Percentiles rank a stretch among this genome's conserved stretches.
Conservation (phyloP, 1,284 basidiomycete species). For the Cryptococcus maquisensis region DNA sequence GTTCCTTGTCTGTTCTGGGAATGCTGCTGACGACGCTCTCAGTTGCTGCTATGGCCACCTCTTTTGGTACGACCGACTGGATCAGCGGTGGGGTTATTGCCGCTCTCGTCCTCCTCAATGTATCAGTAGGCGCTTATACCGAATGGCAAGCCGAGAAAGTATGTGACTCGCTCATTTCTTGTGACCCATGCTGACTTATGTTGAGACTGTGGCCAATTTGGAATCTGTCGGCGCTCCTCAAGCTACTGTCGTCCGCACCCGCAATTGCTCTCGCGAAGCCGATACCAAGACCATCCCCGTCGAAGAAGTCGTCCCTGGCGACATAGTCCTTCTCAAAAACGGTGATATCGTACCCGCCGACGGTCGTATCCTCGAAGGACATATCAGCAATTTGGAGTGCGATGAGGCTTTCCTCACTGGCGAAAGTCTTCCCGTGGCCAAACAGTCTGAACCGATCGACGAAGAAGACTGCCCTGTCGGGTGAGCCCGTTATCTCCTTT, state of each 20-base stretch:
- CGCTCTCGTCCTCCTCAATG: constrained; percentile 59
- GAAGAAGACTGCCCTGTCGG: constrained; percentile 54
- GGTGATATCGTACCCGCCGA: constrained; percentile 63
- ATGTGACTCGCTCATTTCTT: neutral
- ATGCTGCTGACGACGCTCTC: constrained; percentile 35
- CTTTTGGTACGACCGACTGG: constrained; percentile 61
- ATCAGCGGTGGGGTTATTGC: constrained; percentile 64
- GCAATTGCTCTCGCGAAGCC: constrained; percentile 14
- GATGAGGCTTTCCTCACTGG: constrained; percentile 69
- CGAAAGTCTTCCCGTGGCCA: constrained; percentile 60
- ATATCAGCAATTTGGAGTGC: constrained; percentile 54
- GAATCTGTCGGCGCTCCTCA: constrained; percentile 56
- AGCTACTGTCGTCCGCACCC: constrained; percentile 57
- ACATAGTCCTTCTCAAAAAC: constrained; percentile 57
- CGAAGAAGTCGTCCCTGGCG: constrained; percentile 61
- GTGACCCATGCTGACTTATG: neutral
- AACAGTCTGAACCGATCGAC: constrained; percentile 52
- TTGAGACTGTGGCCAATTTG: constrained; percentile 48
- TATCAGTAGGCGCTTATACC: constrained; percentile 48
- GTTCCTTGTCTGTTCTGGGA: constrained; percentile 15
- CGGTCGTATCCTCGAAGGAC: constrained; percentile 51
- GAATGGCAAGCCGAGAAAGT: constrained; percentile 52
- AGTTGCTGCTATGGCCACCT: constrained; percentile 61
- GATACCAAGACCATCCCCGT: constrained; percentile 56
- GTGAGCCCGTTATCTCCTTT: constrained; percentile 9